Evolutionary conservation across 2,329 filamentous ascomycete genomes (phyloP), one percentile per base, ranked within the genome.

Genomic region (Penicillium olsonii): DNA sequence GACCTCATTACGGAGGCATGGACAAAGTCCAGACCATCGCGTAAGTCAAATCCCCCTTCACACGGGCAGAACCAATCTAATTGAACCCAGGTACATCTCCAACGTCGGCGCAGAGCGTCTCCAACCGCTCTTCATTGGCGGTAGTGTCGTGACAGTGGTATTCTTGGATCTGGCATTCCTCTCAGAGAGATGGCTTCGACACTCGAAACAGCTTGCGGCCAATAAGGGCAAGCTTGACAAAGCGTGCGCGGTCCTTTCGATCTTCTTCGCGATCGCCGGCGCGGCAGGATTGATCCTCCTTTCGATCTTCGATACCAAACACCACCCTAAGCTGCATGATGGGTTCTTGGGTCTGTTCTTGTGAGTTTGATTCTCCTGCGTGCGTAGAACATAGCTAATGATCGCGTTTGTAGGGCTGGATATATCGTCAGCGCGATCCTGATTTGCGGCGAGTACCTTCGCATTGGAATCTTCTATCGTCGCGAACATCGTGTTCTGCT

Each of bases 371-470:
- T 5, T 5, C n/a, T 12, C 15, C 17, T 6, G 12, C 37, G 11
- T 22, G 19, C 18, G 24, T 6, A n/a, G 17, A n/a, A 19, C 24
- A 17, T n/a, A 8, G 6, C 27, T n/a, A 20, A 42, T 44, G 22
- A 24, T 8, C 4, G 7, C 29, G 29, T 4, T 31, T 7, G 29
- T 35, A 75, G 72, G 47, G 84, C 71, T 12, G 94, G 90, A 27
- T 97, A 95, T 69, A 76, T 96, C 45, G 67, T 96, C 46, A 90
- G 86, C 4, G 92, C 92, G 48, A 80, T 96, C 59, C 92, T 92
- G 71, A 87, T 92, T 57, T 96, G 92, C 76, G 85, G 84, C 75
- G 91, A 96, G 69, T 96, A 95, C 69, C 87, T 94, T 64, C 85
- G 89, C 2, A 80, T 97, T 1, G 90, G 91, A 20, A 84, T 87